phyloP scores from a whole-genome alignment of 495 filamentous ascomycete species.

The Hypoxylon rickii region DNA sequence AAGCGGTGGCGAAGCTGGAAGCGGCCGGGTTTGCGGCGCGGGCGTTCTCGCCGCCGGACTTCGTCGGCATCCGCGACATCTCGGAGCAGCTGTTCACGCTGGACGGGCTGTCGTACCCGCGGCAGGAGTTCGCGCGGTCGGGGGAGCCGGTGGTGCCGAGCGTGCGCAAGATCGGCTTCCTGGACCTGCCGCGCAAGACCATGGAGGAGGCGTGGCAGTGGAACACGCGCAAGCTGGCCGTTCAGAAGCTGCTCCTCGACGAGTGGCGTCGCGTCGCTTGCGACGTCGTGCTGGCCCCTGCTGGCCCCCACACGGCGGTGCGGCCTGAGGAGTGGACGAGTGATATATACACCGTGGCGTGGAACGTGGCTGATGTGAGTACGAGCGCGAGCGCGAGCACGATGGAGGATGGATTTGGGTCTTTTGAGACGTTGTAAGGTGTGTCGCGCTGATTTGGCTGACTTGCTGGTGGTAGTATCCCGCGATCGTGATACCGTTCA shows the following conservation, averaged over 20 bases:
- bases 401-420: too few species aligned
- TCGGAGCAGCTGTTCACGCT: conserved; percentile 41
- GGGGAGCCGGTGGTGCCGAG: conserved; percentile 40
- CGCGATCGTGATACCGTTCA: conserved; percentile 39
- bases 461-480: too few species aligned
- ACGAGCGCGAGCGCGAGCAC: too few species aligned
- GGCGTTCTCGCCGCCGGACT: conserved; percentile 28
- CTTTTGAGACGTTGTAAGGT: too few species aligned
- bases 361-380: conserved; percentile 40
- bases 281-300: conserved; percentile 40
- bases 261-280: conserved; percentile 37
- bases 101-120: conserved; percentile 41
- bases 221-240: conserved; percentile 34
- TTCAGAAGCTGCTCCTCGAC: conserved; percentile 41
- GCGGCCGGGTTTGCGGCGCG: conserved; percentile 29
- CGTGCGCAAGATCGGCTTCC: conserved; percentile 39
- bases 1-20: conserved; percentile 28
- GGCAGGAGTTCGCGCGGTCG: conserved; percentile 33
- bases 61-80: conserved; percentile 28
- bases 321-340: conserved; percentile 38
- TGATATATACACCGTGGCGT: conserved; percentile 42
- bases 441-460: too few species aligned
- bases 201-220: conserved; percentile 40
- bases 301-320: conserved; percentile 39
- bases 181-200: conserved; percentile 36